phyloP scores from a whole-genome alignment of 2,329 filamentous ascomycete genomes.

The Phaeomoniella chlamydospora region DNA sequence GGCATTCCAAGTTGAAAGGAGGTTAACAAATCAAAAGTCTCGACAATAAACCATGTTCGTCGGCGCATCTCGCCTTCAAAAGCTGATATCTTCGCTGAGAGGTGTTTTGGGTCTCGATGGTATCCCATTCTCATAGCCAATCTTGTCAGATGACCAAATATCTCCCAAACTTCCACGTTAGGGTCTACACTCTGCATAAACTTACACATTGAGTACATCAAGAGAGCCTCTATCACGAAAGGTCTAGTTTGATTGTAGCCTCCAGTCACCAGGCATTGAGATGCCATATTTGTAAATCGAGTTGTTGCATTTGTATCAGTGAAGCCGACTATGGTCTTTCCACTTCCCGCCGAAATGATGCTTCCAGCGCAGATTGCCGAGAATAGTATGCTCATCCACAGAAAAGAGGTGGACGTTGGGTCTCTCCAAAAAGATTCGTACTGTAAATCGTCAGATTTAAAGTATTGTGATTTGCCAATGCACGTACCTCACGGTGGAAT shows the following conservation, averaged over 20 bases:
- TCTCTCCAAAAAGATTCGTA: constrained; percentile 39
- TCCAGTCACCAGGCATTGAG: constrained; percentile 38
- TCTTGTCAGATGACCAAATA: constrained; percentile 39
- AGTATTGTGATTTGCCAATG: too few relatives aligned
- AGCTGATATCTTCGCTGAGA: constrained; percentile 33
- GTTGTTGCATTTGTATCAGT: constrained; percentile 26
- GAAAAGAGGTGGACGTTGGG: constrained; percentile 29
- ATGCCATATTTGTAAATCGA: constrained; percentile 14
- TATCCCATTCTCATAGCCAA: constrained; percentile 50
- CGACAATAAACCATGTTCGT: constrained; percentile 23
- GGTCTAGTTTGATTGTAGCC: constrained; percentile 38
- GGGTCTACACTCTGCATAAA: constrained; percentile 37
- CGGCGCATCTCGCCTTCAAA: constrained; percentile 42
- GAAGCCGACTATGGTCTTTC: constrained; percentile 37
- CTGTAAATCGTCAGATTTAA: constrained; percentile 11
- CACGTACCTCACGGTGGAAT: neutral
- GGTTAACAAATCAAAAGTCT: constrained; percentile 45
- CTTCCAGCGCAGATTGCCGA: constrained; percentile 40
- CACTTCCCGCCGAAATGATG: constrained; percentile 36
- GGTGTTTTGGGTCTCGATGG: constrained; percentile 42
- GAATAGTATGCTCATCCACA: constrained; percentile 39
- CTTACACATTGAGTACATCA: constrained; percentile 40
- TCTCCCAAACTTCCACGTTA: constrained; percentile 37
- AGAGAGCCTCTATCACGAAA: constrained; percentile 38
- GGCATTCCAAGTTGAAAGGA: constrained; percentile 53